Evolutionary conservation across 441 rosid species (phyloP).

Genomic region (Pelargonium hybrid): DNA sequence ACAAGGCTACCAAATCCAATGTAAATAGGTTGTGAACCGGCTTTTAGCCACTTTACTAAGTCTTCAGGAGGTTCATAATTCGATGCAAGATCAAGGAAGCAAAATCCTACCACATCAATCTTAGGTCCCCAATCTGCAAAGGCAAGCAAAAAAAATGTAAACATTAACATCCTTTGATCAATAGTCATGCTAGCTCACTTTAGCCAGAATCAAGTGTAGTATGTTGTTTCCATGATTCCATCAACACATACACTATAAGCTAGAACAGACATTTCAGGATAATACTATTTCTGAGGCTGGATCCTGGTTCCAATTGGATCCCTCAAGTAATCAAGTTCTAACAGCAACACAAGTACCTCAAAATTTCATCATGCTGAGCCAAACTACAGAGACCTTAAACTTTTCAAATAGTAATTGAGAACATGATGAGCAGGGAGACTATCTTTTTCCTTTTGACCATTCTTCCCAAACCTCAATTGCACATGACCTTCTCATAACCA

Average conservation of each 20-base stretch:
- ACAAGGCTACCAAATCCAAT: slow-evolving; percentile 98
- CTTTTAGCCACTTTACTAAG: slow-evolving; percentile 79
- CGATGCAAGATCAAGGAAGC: slow-evolving; percentile 96
- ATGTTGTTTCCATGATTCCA: neutral
- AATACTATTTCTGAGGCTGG: no score
- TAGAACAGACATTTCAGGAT: no score
- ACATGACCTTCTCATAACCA: neutral
- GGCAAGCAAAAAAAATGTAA: no score
- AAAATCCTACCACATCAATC: slow-evolving; percentile 92
- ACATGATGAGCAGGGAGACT: no score
- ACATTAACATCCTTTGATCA: slow-evolving; percentile 15
- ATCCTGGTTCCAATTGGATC: no score
- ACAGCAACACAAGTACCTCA: no score
- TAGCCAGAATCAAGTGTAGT: neutral
- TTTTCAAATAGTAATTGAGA: no score
- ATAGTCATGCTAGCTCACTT: slow-evolving; percentile 3
- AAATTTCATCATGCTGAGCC: no score
- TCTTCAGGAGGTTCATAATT: slow-evolving; percentile 88
- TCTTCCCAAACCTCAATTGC: no score
- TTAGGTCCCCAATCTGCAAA: slow-evolving; percentile 93
- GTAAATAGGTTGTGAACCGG: slow-evolving; percentile 84
- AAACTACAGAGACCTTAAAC: no score
- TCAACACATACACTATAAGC: neutral
- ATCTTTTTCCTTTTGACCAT: no score
- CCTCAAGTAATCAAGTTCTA: no score